Base-by-base conservation (phyloP, 495 filamentous ascomycete species). In the Sordaria brevicollis region DNA sequence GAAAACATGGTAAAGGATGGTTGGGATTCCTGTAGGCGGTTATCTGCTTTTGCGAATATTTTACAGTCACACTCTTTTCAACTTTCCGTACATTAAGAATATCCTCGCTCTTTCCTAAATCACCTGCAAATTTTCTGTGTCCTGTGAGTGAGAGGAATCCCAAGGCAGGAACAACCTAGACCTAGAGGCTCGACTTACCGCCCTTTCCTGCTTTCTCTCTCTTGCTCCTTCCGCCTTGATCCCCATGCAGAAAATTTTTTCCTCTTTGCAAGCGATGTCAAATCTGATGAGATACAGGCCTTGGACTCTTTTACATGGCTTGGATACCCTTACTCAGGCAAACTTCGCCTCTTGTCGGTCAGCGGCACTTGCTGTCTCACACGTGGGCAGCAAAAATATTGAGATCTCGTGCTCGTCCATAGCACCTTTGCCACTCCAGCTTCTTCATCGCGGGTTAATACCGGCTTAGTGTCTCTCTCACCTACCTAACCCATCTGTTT, bases 1-100 rank as follows among this genome's bases (percentile, higher is more conserved):
- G 2, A 7, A 31, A 11, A 54, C 21, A 54, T 1, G 8, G 15
- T 21, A 6, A 39, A 39, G 19, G 7, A 31, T 29, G 25, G 49
- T 8, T 31, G 0, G 5, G 25, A 0, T 31, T 5, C n/a, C n/a
- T 13, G n/a, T 8, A 1, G 13, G 25, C 33, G 13, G 21, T 29
- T 17, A 31, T 57, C 1, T 62, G 13, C 2, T 62, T 62, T 31
- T 62, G 25, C 35, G 1, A 8, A 15, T 57, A 62, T 11, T 62
- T 62, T 31, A 0, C 2, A 6, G 29, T 0, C 1, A 0, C 11
- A 21, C 0, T 15, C 4, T 54, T 1, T 54, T 5, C 6, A 1
- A 10, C 25, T 25, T 29, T 57, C 0, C 11, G 5, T 15, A 29
- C 1, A 57, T 15, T n/a, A n/a, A 15, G 7, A 25, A 21, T 0